These are phyloP conservation scores for Fraxinus xanthoxyloides DNA, from an alignment of 305 asterid genomes.

Conservation along the genomic window DNA sequence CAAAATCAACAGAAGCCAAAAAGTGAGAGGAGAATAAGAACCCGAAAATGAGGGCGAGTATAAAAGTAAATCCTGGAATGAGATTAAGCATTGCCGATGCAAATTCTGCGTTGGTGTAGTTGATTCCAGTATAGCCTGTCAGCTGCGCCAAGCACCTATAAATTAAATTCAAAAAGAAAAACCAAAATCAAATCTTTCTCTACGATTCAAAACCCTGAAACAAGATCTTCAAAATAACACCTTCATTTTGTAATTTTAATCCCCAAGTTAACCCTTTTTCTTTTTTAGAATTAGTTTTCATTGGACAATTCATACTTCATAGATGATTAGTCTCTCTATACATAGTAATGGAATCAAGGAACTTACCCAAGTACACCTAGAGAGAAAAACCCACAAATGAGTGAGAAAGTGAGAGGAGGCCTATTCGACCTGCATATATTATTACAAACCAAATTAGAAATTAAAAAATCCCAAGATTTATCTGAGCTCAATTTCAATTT, in stretches of 20 bases:
- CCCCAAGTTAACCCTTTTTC: not conserved
- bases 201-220: not conserved
- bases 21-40: conserved; percentile 18
- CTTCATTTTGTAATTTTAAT: not conserved
- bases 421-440: conserved; percentile 57
- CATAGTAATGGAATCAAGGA: not conserved
- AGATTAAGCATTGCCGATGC: conserved; percentile 92
- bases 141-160: conserved; percentile 82
- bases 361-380: conserved; percentile 83
- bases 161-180: not conserved
- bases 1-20: not conserved
- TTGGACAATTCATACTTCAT: not conserved
- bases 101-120: conserved; percentile 68
- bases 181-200: not conserved
- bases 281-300: not conserved
- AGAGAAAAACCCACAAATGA: conserved; percentile 60
- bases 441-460: not conserved
- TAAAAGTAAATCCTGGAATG: conserved; percentile 78
- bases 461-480: not conserved
- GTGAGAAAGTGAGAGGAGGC: conserved; percentile 53
- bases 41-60: conserved; percentile 79
- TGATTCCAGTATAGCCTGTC: conserved; percentile 82
- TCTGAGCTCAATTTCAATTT: not conserved
- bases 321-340: not conserved
- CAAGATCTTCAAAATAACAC: not conserved